Evolutionary conservation across 1,284 basidiomycete species (phyloP).

Genomic region (Neotropicomus parvogracilis): DNA sequence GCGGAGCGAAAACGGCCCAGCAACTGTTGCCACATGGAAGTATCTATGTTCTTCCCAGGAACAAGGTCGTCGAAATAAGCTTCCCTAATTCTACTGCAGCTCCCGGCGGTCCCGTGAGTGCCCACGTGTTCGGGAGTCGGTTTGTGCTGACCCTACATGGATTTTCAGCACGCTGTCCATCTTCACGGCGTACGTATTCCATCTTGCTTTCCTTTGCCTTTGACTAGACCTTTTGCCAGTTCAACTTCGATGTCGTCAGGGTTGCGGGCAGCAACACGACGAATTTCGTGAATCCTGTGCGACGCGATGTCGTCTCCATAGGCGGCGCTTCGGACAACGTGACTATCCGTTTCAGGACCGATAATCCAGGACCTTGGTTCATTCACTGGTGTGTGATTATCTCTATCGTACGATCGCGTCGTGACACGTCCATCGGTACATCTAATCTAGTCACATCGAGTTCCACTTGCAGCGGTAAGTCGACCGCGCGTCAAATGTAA

Average conservation of each 20-base stretch:
- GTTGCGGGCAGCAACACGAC: conserved; percentile 14
- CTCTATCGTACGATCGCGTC: neutral
- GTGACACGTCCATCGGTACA: neutral
- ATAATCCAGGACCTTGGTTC: conserved; percentile 50
- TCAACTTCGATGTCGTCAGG: conserved; percentile 26
- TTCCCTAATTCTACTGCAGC: conserved; percentile 22
- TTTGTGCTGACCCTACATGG: conserved; percentile 1
- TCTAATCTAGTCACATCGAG: conserved; percentile 36
- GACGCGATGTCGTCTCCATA: conserved; percentile 27
- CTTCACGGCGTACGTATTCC: conserved; percentile 32
- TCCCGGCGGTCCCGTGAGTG: conserved; percentile 36
- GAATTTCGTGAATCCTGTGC: conserved; percentile 29
- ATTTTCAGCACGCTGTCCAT: conserved; percentile 32
- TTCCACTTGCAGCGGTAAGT: too few relatives aligned
- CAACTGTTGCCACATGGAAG: conserved; percentile 31
- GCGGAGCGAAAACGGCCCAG: conserved; percentile 28
- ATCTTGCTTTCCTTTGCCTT: neutral
- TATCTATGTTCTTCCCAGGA: conserved; percentile 30
- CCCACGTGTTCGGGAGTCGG: neutral
- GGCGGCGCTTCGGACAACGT: conserved; percentile 33
- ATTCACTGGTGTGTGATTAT: conserved; percentile 39
- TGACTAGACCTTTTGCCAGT: conserved; percentile 9
- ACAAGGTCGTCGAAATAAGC: conserved; percentile 36
- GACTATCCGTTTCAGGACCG: conserved; percentile 45
- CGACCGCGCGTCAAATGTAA: too few relatives aligned